Evolutionary conservation across 495 filamentous ascomycete genomes (phyloP).

Genomic region (Tuber brumale): DNA sequence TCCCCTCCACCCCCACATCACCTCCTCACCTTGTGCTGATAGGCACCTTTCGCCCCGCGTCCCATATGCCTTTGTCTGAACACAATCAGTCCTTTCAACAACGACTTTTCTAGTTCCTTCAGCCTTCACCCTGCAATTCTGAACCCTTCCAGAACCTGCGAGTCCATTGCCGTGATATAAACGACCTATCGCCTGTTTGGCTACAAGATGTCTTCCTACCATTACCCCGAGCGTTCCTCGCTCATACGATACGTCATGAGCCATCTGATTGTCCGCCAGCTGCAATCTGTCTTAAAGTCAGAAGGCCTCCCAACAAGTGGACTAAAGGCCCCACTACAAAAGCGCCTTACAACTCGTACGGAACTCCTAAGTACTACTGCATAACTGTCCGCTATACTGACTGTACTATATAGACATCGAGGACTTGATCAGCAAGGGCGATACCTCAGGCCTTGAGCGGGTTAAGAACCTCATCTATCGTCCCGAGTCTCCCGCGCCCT

Average conservation of each 20-base stretch:
- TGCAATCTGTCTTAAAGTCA: conserved; percentile 64
- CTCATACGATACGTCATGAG: conserved; percentile 37
- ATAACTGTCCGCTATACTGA: conserved; percentile 18
- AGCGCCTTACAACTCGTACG: conserved; percentile 69
- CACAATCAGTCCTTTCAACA: not conserved
- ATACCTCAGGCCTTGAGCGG: conserved; percentile 43
- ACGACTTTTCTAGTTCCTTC: not conserved
- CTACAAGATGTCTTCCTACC: conserved; percentile 29
- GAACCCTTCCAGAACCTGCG: not conserved
- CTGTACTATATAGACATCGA: conserved; percentile 30
- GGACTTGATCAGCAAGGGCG: conserved; percentile 38
- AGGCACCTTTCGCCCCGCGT: not conserved
- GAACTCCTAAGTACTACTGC: conserved; percentile 29
- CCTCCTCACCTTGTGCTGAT: not conserved
- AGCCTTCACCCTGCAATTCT: not conserved
- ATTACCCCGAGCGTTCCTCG: conserved; percentile 21
- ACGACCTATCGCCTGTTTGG: conserved; percentile 16
- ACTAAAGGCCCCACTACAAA: conserved; percentile 71
- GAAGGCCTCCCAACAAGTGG: conserved; percentile 68
- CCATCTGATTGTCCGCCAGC: conserved; percentile 45
- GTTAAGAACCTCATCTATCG: conserved; percentile 42
- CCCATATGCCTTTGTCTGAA: not conserved
- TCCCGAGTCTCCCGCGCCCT: conserved; percentile 37
- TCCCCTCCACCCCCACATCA: not conserved
- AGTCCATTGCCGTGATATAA: not conserved